Percentiles rank a stretch among this genome's conserved stretches.
These are phyloP conservation scores for Coleophoma eucalyptorum DNA, from an alignment of 2,329 filamentous ascomycete genomes.

Conservation along the genomic window DNA sequence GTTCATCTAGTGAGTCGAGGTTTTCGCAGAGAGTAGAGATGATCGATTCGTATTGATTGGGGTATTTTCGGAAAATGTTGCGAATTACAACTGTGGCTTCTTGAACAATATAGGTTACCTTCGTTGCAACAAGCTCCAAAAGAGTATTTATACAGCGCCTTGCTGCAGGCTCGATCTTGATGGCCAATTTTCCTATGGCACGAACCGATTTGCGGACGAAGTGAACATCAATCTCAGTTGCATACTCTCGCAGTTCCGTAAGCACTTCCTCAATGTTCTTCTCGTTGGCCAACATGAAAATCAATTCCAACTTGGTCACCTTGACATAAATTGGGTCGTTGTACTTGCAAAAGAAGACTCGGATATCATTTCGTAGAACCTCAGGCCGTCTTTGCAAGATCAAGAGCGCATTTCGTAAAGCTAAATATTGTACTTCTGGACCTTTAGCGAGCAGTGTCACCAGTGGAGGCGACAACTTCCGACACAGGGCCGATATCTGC, in stretches of 20 bases:
- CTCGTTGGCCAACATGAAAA: conserved; percentile 97
- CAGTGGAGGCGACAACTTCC: conserved; percentile 90
- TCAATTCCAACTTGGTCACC: conserved; percentile 96
- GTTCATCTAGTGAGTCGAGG: conserved; percentile 92
- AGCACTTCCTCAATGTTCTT: conserved; percentile 94
- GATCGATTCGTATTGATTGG: conserved; percentile 97
- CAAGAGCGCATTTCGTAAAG: conserved; percentile 85
- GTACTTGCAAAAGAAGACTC: conserved; percentile 99
- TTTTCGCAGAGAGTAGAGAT: conserved; percentile 95
- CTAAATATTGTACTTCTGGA: conserved; percentile 96
- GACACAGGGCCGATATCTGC: conserved; percentile 80
- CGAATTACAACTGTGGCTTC: conserved; percentile 98
- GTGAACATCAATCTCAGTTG: conserved; percentile 97
- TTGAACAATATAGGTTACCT: conserved; percentile 97
- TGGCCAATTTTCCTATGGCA: conserved; percentile 95
- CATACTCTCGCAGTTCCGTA: conserved; percentile 92
- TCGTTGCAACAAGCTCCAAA: conserved; percentile 92
- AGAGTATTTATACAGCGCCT: conserved; percentile 88
- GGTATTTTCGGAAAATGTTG: conserved; percentile 99
- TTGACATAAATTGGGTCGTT: conserved; percentile 99
- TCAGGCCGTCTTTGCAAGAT: conserved; percentile 92
- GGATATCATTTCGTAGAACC: conserved; percentile 91
- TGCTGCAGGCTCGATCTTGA: conserved; percentile 96
- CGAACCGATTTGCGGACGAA: conserved; percentile 97
- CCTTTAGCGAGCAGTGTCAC: conserved; percentile 95